Evolutionary conservation across 2,329 filamentous ascomycete species (phyloP), one percentile per base, ranked within the genome.

Genomic region (Elsinoe necatrix): DNA sequence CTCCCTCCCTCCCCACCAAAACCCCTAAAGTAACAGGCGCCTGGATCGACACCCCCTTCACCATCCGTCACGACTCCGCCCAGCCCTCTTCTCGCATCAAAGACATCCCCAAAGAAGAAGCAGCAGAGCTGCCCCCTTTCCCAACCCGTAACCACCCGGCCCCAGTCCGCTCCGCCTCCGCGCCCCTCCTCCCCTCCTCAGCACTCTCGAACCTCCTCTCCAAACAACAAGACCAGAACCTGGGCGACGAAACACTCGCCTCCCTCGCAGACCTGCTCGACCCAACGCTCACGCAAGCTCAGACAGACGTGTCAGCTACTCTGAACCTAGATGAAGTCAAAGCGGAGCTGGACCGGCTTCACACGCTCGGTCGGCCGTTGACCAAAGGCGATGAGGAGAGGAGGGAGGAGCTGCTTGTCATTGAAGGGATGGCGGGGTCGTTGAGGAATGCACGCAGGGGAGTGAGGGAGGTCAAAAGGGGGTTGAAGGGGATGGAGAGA

Each of bases 21-120:
- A 77, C 75, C 2, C 74, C 75, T 11, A 63, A 71, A 1, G 73
- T 76, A 5, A 75, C 71, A 45, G 75, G 75, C 21, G 75, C 71
- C 21, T 77, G 75, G 75, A 64, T 77, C 29, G 75, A 77, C 41
- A 77, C 75, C 2, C 74, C 73, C 27, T 34, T 42, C 34, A 52
- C 55, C 7, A 11, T 43, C 47, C 21, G 43, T 4, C 35, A 51
- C 43, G 43, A 43, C 21, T 54, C 55, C 20, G 45, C 47, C 11
- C 55, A 52, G 14, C 35, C 43, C n/a, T 35, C 47, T 5, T 16
- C n/a, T 14, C 47, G 29, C n/a, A 14, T 34, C 23, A 39, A 42
- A 11, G 25, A 43, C 5, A 4, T 16, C 34, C 20, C 45, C 8
- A 20, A 23, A 8, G 14, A 42, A 9, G 21, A 14, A 14, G 25